Conservation (phyloP, 2,329 filamentous ascomycete species). For the Penicillium fuscoglaucum region DNA sequence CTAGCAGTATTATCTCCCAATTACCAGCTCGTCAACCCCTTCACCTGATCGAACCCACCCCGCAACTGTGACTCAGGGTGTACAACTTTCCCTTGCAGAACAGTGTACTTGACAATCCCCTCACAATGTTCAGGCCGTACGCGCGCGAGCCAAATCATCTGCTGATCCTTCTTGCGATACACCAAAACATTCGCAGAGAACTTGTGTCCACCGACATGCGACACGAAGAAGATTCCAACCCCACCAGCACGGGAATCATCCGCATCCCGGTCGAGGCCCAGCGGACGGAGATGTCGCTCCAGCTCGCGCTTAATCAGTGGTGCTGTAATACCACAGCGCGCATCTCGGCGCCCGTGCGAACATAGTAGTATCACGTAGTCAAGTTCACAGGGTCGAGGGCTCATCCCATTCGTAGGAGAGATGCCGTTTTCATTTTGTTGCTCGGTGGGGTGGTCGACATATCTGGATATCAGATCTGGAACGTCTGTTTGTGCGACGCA, state of each 20-base stretch:
- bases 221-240: constrained; percentile 88
- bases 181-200: constrained; percentile 89
- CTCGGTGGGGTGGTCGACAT: constrained; percentile 59
- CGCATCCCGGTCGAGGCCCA: constrained; percentile 76
- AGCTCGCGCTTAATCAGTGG: constrained; percentile 78
- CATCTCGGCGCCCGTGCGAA: constrained; percentile 84
- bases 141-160: constrained; percentile 78
- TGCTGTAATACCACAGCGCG: constrained; percentile 85
- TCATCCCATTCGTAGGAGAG: constrained; percentile 34
- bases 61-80: constrained; percentile 79
- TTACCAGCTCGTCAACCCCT: constrained; percentile 66
- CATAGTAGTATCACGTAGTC: constrained; percentile 82
- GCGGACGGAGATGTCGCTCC: constrained; percentile 75
- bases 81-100: constrained; percentile 85
- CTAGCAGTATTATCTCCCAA: neutral
- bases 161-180: constrained; percentile 60
- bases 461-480: constrained; percentile 64
- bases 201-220: constrained; percentile 90
- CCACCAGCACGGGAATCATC: constrained; percentile 81
- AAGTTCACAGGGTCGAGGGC: constrained; percentile 69
- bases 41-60: constrained; percentile 77
- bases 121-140: constrained; percentile 85
- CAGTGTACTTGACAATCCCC: constrained; percentile 80
- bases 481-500: constrained; percentile 68
- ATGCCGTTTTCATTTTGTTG: constrained; percentile 54